A percentile compares a stretch with the other conserved stretches of the same genome.
Conservation (phyloP, 192 early-diverging fungal genomes). For the Podila clonocystis region DNA sequence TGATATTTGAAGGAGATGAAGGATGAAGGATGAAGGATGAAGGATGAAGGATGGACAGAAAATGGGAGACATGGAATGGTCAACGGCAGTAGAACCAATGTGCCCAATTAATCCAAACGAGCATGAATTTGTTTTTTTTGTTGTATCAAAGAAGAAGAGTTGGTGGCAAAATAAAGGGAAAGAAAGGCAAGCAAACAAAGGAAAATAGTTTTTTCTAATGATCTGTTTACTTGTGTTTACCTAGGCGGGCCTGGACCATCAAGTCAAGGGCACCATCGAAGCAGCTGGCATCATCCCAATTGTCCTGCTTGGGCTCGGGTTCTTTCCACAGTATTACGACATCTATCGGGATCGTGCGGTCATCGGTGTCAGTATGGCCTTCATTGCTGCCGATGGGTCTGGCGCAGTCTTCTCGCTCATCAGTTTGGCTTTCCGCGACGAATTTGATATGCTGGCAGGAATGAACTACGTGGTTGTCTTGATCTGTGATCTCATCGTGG, state of each 20-base stretch:
- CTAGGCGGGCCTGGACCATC: conserved; percentile 31
- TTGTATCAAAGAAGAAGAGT: not conserved
- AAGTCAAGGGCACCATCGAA: conserved; percentile 42
- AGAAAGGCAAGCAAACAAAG: not conserved
- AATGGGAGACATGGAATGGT: not conserved
- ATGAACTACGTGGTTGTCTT: conserved; percentile 34
- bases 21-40: not conserved
- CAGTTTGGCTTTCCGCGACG: conserved; percentile 28
- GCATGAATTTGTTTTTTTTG: no score
- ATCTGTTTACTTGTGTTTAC: not conserved
- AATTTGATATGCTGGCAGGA: conserved; percentile 32
- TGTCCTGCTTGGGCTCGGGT: conserved; percentile 48
- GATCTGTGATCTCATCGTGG: conserved; percentile 32
- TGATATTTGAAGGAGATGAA: not conserved
- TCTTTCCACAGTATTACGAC: conserved; percentile 56
- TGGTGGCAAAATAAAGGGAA: not conserved
- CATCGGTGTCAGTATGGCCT: conserved; percentile 54
- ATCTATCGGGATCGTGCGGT: conserved; percentile 50
- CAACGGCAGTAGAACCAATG: not conserved
- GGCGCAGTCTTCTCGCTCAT: conserved; percentile 58
- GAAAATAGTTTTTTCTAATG: not conserved
- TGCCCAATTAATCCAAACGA: no score
- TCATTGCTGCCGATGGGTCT: conserved; percentile 53
- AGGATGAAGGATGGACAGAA: not conserved
- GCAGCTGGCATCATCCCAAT: conserved; percentile 57